These are phyloP conservation scores for Heritiera fomes DNA, from an alignment of 345 rosid genomes.

Conservation along the genomic window DNA sequence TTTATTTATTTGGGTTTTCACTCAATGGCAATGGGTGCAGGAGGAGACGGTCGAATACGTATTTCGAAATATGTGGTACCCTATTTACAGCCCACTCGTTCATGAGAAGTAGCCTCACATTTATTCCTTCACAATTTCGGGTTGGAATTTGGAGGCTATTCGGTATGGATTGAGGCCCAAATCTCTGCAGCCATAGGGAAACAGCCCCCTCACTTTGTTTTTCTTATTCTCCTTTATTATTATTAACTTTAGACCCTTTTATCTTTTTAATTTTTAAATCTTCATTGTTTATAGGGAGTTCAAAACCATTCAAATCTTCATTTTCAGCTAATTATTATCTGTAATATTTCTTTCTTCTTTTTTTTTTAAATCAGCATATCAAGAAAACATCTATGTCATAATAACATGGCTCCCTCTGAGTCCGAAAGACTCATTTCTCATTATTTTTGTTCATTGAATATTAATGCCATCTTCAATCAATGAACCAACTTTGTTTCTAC, in stretches of 20 bases:
- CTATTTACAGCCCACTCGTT: conserved; percentile 87
- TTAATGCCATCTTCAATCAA: no score
- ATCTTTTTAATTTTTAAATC: not conserved
- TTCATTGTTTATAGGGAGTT: not conserved
- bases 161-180: not conserved
- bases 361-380: no score
- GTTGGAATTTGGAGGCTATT: no score
- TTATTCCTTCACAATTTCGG: not conserved
- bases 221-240: not conserved
- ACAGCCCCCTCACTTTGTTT: not conserved
- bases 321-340: not conserved
- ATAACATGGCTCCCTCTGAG: no score
- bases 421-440: no score
- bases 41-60: conserved; percentile 77
- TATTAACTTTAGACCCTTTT: not conserved
- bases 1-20: not conserved
- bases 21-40: conserved; percentile 43
- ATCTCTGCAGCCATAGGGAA: not conserved
- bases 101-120: conserved; percentile 61
- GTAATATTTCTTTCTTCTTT: no score
- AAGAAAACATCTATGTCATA: no score
- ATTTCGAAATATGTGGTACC: conserved; percentile 82
- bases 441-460: no score
- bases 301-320: not conserved
- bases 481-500: no score